Evolutionary conservation across 1,284 basidiomycete species (phyloP).

Genomic region (Takashimella tepidaria): DNA sequence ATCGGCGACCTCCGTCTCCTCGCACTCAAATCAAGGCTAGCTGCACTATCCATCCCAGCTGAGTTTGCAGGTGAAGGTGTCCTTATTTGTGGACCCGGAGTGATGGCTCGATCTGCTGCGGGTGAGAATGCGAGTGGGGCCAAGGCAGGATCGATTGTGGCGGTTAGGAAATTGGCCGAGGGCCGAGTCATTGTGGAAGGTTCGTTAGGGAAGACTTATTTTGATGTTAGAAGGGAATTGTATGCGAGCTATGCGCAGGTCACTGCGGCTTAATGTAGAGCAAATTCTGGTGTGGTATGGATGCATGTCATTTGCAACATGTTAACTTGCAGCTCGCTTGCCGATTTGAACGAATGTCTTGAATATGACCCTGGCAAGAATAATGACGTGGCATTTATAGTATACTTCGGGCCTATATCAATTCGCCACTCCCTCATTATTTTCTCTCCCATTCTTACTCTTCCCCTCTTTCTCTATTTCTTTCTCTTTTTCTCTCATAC

Average conservation of each 20-base stretch:
- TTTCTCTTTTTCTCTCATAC: not conserved
- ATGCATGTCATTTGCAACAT: too few relatives aligned
- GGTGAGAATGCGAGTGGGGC: constrained; percentile 53
- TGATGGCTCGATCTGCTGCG: constrained; percentile 52
- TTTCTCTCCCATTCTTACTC: too few relatives aligned
- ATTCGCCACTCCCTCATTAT: too few relatives aligned
- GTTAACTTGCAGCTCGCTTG: too few relatives aligned
- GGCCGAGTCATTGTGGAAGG: constrained; percentile 85
- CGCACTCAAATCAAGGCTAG: constrained; percentile 70
- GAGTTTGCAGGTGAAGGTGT: constrained; percentile 93
- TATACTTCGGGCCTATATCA: too few relatives aligned
- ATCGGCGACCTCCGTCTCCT: constrained; percentile 92
- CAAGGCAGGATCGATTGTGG: constrained; percentile 66
- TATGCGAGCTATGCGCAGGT: constrained; percentile 84
- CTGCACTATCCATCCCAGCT: constrained; percentile 69
- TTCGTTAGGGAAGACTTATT: constrained; percentile 79
- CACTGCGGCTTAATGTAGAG: constrained; percentile 43
- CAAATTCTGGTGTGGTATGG: too few relatives aligned
- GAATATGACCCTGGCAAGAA: too few relatives aligned
- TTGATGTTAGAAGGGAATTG: constrained; percentile 76
- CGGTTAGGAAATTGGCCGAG: constrained; percentile 76
- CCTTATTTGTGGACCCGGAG: constrained; percentile 69
- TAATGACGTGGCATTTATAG: too few relatives aligned
- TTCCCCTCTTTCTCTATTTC: not conserved
- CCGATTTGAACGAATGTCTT: too few relatives aligned